A percentile compares a stretch with the other conserved stretches of the same genome.
phyloP scores from a whole-genome alignment of 1,284 basidiomycete genomes.

The Ceratobasidium papillatum region DNA sequence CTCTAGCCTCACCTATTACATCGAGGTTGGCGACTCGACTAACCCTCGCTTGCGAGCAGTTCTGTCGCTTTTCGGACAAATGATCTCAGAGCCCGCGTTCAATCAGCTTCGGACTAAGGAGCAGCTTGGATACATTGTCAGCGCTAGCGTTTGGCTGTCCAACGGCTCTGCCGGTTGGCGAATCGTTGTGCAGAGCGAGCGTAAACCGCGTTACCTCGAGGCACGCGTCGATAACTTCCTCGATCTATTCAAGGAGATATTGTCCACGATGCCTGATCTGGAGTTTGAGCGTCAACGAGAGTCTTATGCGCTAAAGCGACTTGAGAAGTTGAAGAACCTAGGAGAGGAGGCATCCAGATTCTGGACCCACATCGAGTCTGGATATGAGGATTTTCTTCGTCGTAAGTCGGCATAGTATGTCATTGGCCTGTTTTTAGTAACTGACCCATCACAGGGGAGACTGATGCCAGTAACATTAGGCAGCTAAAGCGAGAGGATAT shows the following conservation, averaged over 20 bases:
- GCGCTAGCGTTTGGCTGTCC: constrained; percentile 63
- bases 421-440: constrained; percentile 38
- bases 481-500: constrained; percentile 81
- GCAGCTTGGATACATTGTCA: constrained; percentile 93
- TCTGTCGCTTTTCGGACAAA: constrained; percentile 71
- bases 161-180: constrained; percentile 79
- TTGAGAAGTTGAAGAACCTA: constrained; percentile 77
- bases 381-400: constrained; percentile 79
- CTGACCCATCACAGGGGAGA: constrained; percentile 58
- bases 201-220: constrained; percentile 85
- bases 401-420: constrained; percentile 56
- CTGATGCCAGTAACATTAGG: constrained; percentile 71
- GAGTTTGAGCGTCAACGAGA: constrained; percentile 73
- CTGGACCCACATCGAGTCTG: constrained; percentile 75
- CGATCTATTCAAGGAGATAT: constrained; percentile 67
- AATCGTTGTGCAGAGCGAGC: constrained; percentile 93
- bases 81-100: constrained; percentile 91
- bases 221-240: constrained; percentile 89
- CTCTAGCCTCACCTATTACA: constrained; percentile 81
- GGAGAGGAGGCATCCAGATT: constrained; percentile 71
- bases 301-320: constrained; percentile 71
- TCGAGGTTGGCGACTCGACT: constrained; percentile 72
- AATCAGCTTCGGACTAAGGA: constrained; percentile 94
- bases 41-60: constrained; percentile 68
- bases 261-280: constrained; percentile 64